Percentiles rank a stretch among this genome's conserved stretches.
phyloP scores from a whole-genome alignment of 1,284 basidiomycete species.

The Porphyrellus sp. region DNA sequence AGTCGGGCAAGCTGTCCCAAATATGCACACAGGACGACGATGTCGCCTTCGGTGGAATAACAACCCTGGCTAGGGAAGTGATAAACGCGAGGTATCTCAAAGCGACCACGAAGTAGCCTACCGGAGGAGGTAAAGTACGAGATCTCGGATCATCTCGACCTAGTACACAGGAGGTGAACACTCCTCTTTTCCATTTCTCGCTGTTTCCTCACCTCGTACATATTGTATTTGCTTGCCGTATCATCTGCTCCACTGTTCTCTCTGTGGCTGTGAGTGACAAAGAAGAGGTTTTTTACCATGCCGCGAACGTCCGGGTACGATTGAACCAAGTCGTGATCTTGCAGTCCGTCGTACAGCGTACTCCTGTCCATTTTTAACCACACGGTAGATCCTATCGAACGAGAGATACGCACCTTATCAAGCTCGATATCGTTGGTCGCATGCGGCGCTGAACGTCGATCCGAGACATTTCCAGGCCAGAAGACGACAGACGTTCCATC shows the following conservation, averaged over 20 bases:
- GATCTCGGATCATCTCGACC: constrained; percentile 68
- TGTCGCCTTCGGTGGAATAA: constrained; percentile 61
- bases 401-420: constrained; percentile 43
- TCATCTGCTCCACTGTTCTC: constrained; percentile 57
- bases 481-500: constrained; percentile 56
- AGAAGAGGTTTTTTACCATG: constrained; percentile 56
- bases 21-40: constrained; percentile 74
- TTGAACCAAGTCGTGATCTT: constrained; percentile 53
- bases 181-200: neutral
- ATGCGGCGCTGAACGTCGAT: constrained; percentile 62
- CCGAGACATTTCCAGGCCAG: constrained; percentile 53
- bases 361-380: constrained; percentile 37
- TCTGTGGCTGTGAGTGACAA: constrained; percentile 52
- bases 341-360: constrained; percentile 55
- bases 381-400: neutral
- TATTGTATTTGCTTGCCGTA: constrained; percentile 60
- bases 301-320: constrained; percentile 54
- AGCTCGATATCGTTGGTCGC: constrained; percentile 51
- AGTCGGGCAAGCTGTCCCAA: constrained; percentile 67
- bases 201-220: constrained; percentile 54
- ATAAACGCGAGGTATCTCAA: neutral
- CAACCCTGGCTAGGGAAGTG: constrained; percentile 46
- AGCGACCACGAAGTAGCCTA: constrained; percentile 26
- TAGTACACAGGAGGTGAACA: constrained; percentile 25
- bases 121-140: constrained; percentile 65